Conservation (phyloP, 2,329 filamentous ascomycete genomes). For the Aureobasidium pullulans region DNA sequence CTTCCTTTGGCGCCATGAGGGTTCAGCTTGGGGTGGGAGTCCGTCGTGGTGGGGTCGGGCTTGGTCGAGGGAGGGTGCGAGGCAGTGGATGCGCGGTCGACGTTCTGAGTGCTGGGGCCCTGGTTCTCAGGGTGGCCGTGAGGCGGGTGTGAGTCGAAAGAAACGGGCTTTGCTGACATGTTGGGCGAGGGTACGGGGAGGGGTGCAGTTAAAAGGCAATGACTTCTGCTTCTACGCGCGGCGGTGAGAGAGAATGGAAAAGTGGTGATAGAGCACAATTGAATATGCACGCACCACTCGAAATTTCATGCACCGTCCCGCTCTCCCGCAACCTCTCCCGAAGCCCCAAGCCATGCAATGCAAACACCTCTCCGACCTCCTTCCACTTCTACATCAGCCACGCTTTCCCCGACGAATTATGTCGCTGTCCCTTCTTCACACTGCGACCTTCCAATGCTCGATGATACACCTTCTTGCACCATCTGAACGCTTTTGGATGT, state of each 20-base stretch:
- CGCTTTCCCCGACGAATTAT: not conserved
- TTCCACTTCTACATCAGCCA: not conserved
- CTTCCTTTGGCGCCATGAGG: slow-evolving; percentile 34
- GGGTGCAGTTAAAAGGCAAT: not conserved
- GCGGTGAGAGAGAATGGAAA: slow-evolving; percentile 9
- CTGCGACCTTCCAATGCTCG: not conserved
- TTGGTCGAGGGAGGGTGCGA: slow-evolving; percentile 25
- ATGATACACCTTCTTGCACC: not conserved
- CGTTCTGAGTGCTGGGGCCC: slow-evolving; percentile 20
- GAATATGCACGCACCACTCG: not conserved
- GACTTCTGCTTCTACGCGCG: not conserved
- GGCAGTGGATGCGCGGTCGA: slow-evolving; percentile 25
- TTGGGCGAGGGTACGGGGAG: slow-evolving; percentile 12
- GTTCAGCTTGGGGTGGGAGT: slow-evolving; percentile 17
- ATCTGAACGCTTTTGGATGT: not conserved
- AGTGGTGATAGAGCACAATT: slow-evolving; percentile 5
- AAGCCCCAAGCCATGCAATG: not conserved
- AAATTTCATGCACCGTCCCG: slow-evolving; percentile 7
- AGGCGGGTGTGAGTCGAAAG: slow-evolving; percentile 20
- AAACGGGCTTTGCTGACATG: slow-evolving; percentile 24
- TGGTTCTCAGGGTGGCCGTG: slow-evolving; percentile 25
- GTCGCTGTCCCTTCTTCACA: not conserved
- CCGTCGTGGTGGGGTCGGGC: slow-evolving; percentile 26
- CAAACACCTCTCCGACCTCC: not conserved
- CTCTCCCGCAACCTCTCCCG: not conserved